Base-by-base conservation (phyloP, 768 basidiomycete species). In the Boletus tomentosulus region DNA sequence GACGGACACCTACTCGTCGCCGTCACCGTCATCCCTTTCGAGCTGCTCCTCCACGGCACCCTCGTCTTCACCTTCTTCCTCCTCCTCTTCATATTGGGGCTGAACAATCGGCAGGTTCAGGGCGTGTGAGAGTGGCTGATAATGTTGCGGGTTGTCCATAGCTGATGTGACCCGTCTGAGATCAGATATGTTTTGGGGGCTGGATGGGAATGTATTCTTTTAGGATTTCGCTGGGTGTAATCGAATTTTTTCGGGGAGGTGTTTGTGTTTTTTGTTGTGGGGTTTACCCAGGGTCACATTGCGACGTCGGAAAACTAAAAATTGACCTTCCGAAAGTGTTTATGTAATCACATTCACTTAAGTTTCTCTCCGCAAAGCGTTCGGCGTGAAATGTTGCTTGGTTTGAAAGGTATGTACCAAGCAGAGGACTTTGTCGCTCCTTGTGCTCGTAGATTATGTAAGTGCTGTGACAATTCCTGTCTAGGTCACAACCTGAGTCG, bases 101-200 rank as follows among this genome's bases (percentile, higher is more conserved):
- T 61, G 71, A 27, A 65, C 57, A 53, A 71, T 63, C 28, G 72
- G 85, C 0, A 83, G 84, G 66, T 86, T 75, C 37, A 90, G 76
- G 41, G 88, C 88, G 74, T 88, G 85, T 51, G 87, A 90, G 61
- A 90, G 78, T 27, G 88, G 85, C 57, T 88, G 87, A 72, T 90
- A 87, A 57, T 86, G 85, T 66, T 89, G 86, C 51, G 86, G 85
- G 67, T 87, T 87, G 71, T 87, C 77, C 78, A 79, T 77, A 55
- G 24, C 28, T 47, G 45, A 15, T 45, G 33, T 51, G 39, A 48
- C 53, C 51, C 47, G 43, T 24, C 50, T 43, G 34, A 39, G 54
- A 59, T 63, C 57, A 54, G 62, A 63, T 66, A 53, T 65, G 66
- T 53, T 53, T 58, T 49, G 58, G 46, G 63, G 60, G 57, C 44